Base-by-base conservation (phyloP, 805 yeast genomes). In the Kuraishia floccosa region DNA sequence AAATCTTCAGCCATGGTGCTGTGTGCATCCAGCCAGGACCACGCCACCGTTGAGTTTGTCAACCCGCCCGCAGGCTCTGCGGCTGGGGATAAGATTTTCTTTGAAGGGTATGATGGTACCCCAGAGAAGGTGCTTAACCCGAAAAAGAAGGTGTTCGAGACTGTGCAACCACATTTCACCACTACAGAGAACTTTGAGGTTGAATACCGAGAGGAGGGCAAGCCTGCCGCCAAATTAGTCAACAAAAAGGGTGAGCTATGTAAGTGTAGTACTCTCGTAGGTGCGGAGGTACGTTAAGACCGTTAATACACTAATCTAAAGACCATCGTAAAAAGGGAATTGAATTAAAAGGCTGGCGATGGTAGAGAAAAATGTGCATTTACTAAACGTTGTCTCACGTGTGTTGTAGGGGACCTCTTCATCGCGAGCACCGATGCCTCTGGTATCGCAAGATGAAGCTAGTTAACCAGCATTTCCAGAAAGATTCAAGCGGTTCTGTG, bases 121-220 rank as follows among this genome's bases (percentile, higher is more conserved):
- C 97, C 98, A 42, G 93, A 86, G 60, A 73, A 83, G 49, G 89
- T 77, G 50, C 67, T 91, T 59, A 89, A 89, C 64, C 97, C 98
- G 47, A 91, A 91, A 78, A 91, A 91, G 81, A 91, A 91, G 72
- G 67, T 87, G 39, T 91, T 95, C 93, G 98, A 91, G 69, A 71
- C 87, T 32, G 65, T 82, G 41, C 98, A 91, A 68, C 97, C 96
- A 31, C 66, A 69, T 37, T 87, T 91, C 68, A 64, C 89, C 35
- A 89, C 97, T 19, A 74, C 65, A 42, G 91, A 74, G 25, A 60
- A 63, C 30, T 67, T 76, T 36, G 82, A 82, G 50, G 95, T 89
- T 26, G 68, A 83, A 38, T 89, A 72, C 68, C 79, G 79, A 48
- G 63, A 66, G 44, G 85, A 77, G 48, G 93, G 93, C 42, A 76